These are phyloP conservation scores for Xerocomus amazonicus DNA, from an alignment of 1,284 basidiomycete species.

Conservation along the genomic window DNA sequence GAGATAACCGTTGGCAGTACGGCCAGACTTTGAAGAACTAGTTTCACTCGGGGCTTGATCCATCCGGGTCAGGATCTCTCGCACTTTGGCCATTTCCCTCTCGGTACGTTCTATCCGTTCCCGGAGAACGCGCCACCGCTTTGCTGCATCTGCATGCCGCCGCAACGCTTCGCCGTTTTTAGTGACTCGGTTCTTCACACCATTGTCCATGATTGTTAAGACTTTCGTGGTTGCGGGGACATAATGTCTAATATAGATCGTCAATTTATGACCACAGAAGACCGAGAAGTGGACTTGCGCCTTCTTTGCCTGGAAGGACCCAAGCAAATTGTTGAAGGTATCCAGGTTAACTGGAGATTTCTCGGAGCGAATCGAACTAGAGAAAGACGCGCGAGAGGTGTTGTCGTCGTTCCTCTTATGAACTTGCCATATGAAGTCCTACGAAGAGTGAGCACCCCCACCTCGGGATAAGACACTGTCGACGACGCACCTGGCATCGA, in stretches of 20 bases:
- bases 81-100: constrained; percentile 73
- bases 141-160: constrained; percentile 79
- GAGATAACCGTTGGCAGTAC: constrained; percentile 54
- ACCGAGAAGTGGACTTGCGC: constrained; percentile 47
- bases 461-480: neutral
- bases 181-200: constrained; percentile 84
- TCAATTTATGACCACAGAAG: constrained; percentile 1
- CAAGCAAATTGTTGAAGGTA: constrained; percentile 58
- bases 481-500: constrained; percentile 67
- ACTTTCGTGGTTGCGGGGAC: constrained; percentile 91
- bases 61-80: constrained; percentile 53
- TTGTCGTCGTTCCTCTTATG: constrained; percentile 55
- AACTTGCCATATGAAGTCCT: constrained; percentile 83
- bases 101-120: constrained; percentile 77
- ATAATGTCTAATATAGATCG: constrained; percentile 60
- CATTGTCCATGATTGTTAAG: constrained; percentile 89
- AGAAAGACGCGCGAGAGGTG: constrained; percentile 40
- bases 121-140: constrained; percentile 75
- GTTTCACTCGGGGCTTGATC: constrained; percentile 61
- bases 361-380: constrained; percentile 49
- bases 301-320: constrained; percentile 82
- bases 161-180: constrained; percentile 93
- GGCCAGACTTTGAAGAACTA: constrained; percentile 62
- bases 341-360: constrained; percentile 55
- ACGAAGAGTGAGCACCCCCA: constrained; percentile 6